Conservation (phyloP, 129 eudicot genomes). For the Pittosporum tobira region DNA sequence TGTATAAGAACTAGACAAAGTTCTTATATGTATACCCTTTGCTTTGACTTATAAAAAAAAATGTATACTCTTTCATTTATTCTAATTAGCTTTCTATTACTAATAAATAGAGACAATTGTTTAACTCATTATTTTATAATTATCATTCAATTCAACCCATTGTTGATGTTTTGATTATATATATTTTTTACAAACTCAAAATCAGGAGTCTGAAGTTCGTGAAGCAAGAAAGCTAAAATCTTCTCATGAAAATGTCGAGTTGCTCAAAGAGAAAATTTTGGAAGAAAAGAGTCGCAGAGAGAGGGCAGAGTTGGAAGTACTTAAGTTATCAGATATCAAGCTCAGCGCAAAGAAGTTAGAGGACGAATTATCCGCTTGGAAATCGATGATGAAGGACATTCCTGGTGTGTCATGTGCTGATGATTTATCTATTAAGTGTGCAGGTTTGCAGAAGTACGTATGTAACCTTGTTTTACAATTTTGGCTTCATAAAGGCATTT, state of each 20-base stretch:
- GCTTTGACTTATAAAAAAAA: too few species aligned
- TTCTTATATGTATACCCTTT: too few species aligned
- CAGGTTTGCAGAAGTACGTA: constrained; percentile 72
- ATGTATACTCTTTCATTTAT: too few species aligned
- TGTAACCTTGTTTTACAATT: constrained; percentile 8
- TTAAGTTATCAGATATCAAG: constrained; percentile 52
- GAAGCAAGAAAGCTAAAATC: constrained; percentile 78
- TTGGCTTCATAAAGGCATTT: constrained; percentile 1
- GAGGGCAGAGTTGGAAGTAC: constrained; percentile 63
- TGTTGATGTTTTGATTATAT: not conserved
- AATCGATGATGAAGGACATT: constrained; percentile 52
- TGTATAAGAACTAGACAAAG: constrained; percentile 5
- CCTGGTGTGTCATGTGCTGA: constrained; percentile 81
- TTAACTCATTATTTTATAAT: not conserved
- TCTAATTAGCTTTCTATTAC: too few species aligned
- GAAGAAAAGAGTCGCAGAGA: constrained; percentile 81
- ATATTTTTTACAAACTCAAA: not conserved
- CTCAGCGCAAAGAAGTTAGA: constrained; percentile 45
- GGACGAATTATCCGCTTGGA: constrained; percentile 81
- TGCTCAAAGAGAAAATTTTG: constrained; percentile 67
- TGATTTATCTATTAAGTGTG: constrained; percentile 65
- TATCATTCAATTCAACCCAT: not conserved
- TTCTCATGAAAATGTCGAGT: constrained; percentile 69
- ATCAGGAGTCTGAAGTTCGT: constrained; percentile 88
- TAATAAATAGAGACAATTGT: too few species aligned